Evolutionary conservation across 345 rosid genomes (phyloP).

Genomic region (Trapa incisa): DNA sequence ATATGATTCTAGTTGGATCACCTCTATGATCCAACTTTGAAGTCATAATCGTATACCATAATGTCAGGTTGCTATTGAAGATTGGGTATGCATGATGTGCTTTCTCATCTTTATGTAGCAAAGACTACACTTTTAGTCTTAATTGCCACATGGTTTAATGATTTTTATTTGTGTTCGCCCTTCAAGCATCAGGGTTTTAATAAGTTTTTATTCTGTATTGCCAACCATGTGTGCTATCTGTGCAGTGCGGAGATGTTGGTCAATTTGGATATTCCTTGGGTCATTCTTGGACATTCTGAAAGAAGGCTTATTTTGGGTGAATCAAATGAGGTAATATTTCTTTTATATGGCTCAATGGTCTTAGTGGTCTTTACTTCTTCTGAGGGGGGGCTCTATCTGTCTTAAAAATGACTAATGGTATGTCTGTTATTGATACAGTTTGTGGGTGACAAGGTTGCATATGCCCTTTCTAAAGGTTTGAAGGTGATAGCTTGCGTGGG

Average conservation of each 20-base stretch:
- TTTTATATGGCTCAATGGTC: conserved; percentile 3
- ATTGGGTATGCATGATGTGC: too few relatives aligned
- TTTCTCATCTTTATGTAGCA: too few relatives aligned
- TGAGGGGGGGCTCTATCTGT: neutral
- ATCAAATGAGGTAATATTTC: conserved; percentile 47
- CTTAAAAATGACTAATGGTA: neutral
- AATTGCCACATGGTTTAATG: neutral
- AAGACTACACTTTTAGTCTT: too few relatives aligned
- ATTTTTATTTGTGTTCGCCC: neutral
- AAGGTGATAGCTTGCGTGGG: conserved; percentile 93
- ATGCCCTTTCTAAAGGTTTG: conserved; percentile 83
- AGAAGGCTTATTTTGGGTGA: conserved; percentile 60
- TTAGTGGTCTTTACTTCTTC: neutral
- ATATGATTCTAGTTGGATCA: neutral
- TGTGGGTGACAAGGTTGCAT: conserved; percentile 82
- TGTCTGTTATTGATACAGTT: conserved; percentile 35
- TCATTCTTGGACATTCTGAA: conserved; percentile 91
- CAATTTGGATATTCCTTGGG: conserved; percentile 75
- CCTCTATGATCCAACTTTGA: neutral
- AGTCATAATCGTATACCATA: too few relatives aligned
- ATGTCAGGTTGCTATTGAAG: too few relatives aligned
- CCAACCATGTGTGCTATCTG: neutral
- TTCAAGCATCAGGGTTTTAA: neutral
- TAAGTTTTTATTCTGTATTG: too few relatives aligned
- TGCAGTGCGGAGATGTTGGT: conserved; percentile 86